phyloP scores from a whole-genome alignment of 2,329 filamentous ascomycete genomes.

The Hyphodiscus sp. region DNA sequence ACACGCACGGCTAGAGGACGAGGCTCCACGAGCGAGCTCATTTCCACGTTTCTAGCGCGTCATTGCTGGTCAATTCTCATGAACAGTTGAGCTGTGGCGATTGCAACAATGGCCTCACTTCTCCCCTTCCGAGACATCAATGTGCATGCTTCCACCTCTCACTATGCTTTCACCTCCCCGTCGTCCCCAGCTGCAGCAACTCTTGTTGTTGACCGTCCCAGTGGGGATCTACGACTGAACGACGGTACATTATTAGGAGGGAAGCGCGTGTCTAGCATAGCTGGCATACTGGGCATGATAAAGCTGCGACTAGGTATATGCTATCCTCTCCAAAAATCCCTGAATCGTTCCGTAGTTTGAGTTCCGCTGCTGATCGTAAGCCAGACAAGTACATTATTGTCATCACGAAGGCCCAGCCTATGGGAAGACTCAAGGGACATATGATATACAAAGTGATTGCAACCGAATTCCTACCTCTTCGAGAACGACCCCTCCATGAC shows the following conservation, averaged over 20 bases:
- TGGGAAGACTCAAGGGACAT: conserved; percentile 88
- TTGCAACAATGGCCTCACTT: conserved; percentile 37
- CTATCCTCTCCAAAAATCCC: background rate
- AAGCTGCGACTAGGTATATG: conserved; percentile 77
- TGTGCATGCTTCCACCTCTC: conserved; percentile 81
- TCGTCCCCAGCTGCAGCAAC: conserved; percentile 86
- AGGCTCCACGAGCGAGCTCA: too few relatives aligned
- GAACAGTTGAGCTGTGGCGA: background rate
- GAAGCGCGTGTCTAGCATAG: conserved; percentile 87
- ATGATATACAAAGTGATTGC: conserved; percentile 90
- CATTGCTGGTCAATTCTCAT: too few relatives aligned
- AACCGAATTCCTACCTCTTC: conserved; percentile 89
- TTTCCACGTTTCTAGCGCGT: too few relatives aligned
- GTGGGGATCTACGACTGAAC: conserved; percentile 79
- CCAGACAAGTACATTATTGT: conserved; percentile 91
- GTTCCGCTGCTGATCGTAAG: conserved; percentile 9
- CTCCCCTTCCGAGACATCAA: conserved; percentile 94
- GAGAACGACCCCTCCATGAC: conserved; percentile 86
- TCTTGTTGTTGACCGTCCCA: conserved; percentile 83
- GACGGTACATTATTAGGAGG: conserved; percentile 70
- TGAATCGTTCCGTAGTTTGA: background rate
- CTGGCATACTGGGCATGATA: conserved; percentile 90
- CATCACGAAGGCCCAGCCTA: conserved; percentile 87
- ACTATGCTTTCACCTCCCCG: conserved; percentile 95
- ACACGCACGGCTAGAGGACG: too few relatives aligned